Conservation (phyloP, 306 rosid genomes). For the Prosopis cineraria region DNA sequence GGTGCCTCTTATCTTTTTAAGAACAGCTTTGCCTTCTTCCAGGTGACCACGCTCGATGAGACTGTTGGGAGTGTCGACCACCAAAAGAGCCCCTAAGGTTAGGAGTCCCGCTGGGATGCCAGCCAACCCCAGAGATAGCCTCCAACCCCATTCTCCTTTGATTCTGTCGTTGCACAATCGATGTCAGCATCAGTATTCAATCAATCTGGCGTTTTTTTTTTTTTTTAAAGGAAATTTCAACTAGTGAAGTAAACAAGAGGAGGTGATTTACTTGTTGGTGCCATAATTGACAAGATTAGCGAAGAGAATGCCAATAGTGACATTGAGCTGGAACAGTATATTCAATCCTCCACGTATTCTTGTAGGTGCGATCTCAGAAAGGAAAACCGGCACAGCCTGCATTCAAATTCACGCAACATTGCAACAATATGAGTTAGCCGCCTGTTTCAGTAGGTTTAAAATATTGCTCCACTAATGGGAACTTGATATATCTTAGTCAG, state of each 20-base stretch:
- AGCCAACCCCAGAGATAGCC: slow-evolving; percentile 81
- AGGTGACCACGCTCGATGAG: slow-evolving; percentile 77
- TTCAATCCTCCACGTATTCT: slow-evolving; percentile 1
- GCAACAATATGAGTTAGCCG: background rate
- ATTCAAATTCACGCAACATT: background rate
- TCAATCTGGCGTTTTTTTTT: background rate
- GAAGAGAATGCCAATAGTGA: background rate
- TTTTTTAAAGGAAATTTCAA: background rate
- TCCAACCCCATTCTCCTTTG: slow-evolving; percentile 93
- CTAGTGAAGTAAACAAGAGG: background rate
- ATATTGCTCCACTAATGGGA: background rate
- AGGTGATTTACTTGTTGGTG: background rate
- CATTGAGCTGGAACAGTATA: background rate
- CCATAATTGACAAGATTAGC: background rate
- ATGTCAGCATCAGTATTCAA: background rate
- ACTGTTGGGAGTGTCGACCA: slow-evolving; percentile 91
- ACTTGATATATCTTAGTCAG: background rate
- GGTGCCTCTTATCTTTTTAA: slow-evolving; percentile 70
- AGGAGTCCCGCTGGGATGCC: slow-evolving; percentile 78
- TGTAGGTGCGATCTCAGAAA: background rate
- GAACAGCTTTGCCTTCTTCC: slow-evolving; percentile 75
- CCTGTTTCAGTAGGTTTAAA: background rate
- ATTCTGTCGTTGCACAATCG: slow-evolving; percentile 43
- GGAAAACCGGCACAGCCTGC: background rate
- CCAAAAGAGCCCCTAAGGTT: slow-evolving; percentile 70